Percentiles rank a stretch among this genome's conserved stretches.
Evolutionary conservation across 352 stramenopile species (phyloP).

Genomic region (Phytophthora tubulina): DNA sequence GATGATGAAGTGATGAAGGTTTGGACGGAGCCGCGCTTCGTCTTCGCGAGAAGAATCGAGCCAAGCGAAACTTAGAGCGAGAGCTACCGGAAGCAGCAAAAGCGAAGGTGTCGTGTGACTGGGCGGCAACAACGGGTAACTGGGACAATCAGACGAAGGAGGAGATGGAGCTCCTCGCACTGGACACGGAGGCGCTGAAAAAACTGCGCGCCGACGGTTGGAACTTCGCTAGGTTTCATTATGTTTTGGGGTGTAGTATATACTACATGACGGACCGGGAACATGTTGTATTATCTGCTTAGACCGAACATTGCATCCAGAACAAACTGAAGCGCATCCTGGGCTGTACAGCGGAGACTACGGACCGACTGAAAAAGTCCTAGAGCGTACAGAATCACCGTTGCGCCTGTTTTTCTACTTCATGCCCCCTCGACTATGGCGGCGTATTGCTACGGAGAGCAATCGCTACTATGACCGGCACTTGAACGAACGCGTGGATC

Average conservation of each 20-base stretch:
- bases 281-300: conserved; percentile 10
- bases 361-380: neutral
- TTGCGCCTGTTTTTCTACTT: conserved; percentile 26
- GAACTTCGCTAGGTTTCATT: neutral
- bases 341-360: neutral
- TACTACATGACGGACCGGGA: conserved; percentile 3
- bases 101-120: too few species aligned
- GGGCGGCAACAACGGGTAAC: neutral
- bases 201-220: neutral
- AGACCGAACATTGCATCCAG: neutral
- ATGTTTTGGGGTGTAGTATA: neutral
- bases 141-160: neutral
- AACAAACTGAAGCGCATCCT: too few species aligned
- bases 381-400: conserved; percentile 16
- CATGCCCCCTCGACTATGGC: conserved; percentile 13
- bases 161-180: conserved; percentile 11
- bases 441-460: conserved; percentile 15
- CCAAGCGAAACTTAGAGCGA: too few species aligned
- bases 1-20: too few species aligned
- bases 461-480: conserved; percentile 27
- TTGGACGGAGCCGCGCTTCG: too few species aligned
- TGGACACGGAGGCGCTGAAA: conserved; percentile 1
- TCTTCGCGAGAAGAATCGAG: too few species aligned
- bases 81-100: too few species aligned
- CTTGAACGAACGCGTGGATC: conserved; percentile 13